These are phyloP conservation scores for Zasmidium cellare DNA, from an alignment of 2,329 filamentous ascomycete species.

Conservation along the genomic window DNA sequence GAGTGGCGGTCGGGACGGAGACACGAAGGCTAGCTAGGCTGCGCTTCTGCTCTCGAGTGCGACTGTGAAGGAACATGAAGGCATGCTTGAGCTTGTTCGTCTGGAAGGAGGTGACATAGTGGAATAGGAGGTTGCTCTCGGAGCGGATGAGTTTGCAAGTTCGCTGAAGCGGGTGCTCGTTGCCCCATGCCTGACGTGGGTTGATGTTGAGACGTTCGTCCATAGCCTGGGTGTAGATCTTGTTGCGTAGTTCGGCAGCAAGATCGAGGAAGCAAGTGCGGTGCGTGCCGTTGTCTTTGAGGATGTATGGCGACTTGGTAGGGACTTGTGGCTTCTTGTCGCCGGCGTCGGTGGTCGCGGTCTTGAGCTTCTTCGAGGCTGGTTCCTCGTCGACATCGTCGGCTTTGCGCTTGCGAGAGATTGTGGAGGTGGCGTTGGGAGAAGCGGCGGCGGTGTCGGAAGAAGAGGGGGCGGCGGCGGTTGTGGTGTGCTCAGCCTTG, in stretches of 20 bases:
- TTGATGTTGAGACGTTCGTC: background rate
- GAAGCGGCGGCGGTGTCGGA: background rate
- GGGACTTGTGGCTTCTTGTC: too few relatives aligned
- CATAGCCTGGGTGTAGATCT: background rate
- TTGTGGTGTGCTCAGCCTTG: too few relatives aligned
- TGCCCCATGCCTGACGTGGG: background rate
- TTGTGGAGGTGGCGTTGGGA: background rate
- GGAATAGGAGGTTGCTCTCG: background rate
- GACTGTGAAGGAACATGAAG: background rate
- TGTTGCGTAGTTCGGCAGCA: background rate
- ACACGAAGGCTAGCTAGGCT: conserved; percentile 57
- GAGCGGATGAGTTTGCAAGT: background rate
- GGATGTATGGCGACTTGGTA: too few relatives aligned
- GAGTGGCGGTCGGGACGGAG: conserved; percentile 51
- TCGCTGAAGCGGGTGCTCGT: background rate
- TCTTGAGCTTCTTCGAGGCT: background rate
- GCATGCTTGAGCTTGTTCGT: background rate
- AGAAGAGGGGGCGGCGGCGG: too few relatives aligned
- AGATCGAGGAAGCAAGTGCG: background rate
- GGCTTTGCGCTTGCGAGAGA: background rate
- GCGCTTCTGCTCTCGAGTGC: background rate
- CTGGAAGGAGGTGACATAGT: background rate
- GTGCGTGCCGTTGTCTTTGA: background rate
- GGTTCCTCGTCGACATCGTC: background rate
- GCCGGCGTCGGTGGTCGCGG: background rate